Percentiles rank a stretch among this genome's conserved stretches.
Evolutionary conservation across 1,284 basidiomycete genomes (phyloP).

Genomic region (Rhodotorula sp.): DNA sequence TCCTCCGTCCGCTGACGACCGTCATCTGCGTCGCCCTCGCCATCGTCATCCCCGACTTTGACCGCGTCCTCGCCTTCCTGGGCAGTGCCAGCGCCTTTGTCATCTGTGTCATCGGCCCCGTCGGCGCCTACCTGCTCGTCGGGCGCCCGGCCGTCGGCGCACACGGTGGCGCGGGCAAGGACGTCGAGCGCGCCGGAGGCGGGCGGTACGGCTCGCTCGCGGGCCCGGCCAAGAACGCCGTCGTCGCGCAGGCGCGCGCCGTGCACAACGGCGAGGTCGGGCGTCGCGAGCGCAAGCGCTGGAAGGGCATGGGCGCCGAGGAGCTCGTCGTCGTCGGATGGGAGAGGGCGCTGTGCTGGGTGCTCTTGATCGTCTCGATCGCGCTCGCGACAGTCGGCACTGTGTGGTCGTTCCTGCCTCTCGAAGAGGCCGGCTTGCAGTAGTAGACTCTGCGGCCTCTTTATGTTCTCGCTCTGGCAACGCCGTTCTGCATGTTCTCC

Average conservation of each 20-base stretch:
- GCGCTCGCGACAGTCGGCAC: conserved; percentile 79
- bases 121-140: conserved; percentile 50
- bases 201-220: not conserved
- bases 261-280: not conserved
- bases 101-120: conserved; percentile 77
- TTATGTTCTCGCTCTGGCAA: not conserved
- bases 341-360: conserved; percentile 28
- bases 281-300: not conserved
- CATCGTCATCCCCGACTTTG: conserved; percentile 80
- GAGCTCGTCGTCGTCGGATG: not conserved
- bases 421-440: conserved; percentile 4
- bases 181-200: not conserved
- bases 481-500: not conserved
- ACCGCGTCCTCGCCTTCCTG: conserved; percentile 84
- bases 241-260: not conserved
- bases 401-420: conserved; percentile 62
- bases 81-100: conserved; percentile 71
- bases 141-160: not conserved
- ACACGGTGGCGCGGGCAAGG: not conserved
- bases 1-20: conserved; percentile 65
- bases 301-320: not conserved
- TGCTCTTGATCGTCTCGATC: conserved; percentile 61
- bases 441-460: too few species aligned
- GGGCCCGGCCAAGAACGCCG: not conserved
- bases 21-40: conserved; percentile 67